A percentile compares a stretch with the other conserved stretches of the same genome.
phyloP scores from a whole-genome alignment of 148 eudicot genomes.

The Tetragonia tetragonoides region DNA sequence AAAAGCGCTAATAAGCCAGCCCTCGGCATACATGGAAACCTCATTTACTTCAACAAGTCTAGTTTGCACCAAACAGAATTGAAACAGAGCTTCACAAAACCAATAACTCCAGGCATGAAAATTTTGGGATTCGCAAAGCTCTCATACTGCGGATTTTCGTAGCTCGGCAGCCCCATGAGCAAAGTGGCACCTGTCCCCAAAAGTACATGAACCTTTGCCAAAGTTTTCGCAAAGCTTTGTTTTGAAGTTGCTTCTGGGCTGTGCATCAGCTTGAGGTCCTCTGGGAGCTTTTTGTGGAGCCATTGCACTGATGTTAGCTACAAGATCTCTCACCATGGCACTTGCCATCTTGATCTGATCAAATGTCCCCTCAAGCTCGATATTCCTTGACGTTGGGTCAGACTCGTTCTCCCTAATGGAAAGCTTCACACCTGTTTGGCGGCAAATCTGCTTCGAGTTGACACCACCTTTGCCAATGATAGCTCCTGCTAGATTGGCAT shows the following conservation, averaged over 20 bases:
- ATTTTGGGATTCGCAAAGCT: not conserved
- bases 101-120: conserved; percentile 19
- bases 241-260: conserved; percentile 40
- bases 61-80: conserved; percentile 9
- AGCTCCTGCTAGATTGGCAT: conserved; percentile 59
- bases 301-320: conserved; percentile 39
- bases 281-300: conserved; percentile 29
- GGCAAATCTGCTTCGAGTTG: conserved; percentile 70
- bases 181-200: conserved; percentile 77
- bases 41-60: conserved; percentile 13
- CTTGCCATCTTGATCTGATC: conserved; percentile 80
- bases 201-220: conserved; percentile 61
- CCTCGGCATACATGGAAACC: conserved; percentile 18
- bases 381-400: conserved; percentile 51
- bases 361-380: conserved; percentile 73
- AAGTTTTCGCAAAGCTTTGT: conserved; percentile 73
- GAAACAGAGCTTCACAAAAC: conserved; percentile 24
- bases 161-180: conserved; percentile 68
- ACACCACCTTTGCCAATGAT: conserved; percentile 74
- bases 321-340: conserved; percentile 67
- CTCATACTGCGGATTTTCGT: conserved; percentile 36
- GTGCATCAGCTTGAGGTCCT: conserved; percentile 30
- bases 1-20: conserved; percentile 7
- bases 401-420: conserved; percentile 64
- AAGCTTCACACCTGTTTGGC: conserved; percentile 64